phyloP scores from a whole-genome alignment of 306 rosid genomes.

The Abrus precatorius region DNA sequence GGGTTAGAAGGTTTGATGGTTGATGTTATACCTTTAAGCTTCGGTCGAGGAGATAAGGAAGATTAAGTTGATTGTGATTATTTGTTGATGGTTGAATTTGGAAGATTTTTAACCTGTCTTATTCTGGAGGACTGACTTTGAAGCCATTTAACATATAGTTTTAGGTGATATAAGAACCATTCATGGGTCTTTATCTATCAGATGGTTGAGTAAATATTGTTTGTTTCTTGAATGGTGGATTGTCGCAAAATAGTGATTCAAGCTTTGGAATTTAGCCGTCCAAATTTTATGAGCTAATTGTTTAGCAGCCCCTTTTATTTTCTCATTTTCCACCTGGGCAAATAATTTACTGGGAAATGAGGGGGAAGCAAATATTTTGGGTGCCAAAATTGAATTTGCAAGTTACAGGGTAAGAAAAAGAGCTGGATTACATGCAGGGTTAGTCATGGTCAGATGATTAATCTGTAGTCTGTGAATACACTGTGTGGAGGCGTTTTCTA shows the following conservation, averaged over 20 bases:
- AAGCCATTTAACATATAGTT: not conserved
- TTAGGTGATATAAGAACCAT: slow-evolving; percentile 10
- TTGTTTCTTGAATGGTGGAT: not conserved
- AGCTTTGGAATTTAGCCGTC: slow-evolving; percentile 1
- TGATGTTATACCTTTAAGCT: not conserved
- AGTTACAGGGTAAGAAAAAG: not conserved
- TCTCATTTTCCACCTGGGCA: not conserved
- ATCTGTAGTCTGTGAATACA: not conserved
- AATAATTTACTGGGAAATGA: slow-evolving; percentile 10
- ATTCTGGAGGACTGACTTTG: not conserved
- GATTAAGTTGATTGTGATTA: slow-evolving; percentile 1
- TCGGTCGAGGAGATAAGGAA: not conserved
- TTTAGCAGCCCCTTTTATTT: not conserved
- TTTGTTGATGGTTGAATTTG: slow-evolving; percentile 1
- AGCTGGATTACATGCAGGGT: slow-evolving; percentile 5
- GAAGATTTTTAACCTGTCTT: not conserved
- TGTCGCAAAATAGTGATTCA: not conserved
- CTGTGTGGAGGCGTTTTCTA: not conserved
- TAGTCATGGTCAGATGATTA: slow-evolving; percentile 17
- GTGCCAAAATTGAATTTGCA: slow-evolving; percentile 10
- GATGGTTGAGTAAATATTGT: not conserved
- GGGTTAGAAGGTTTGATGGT: slow-evolving; percentile 26
- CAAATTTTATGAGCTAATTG: slow-evolving; percentile 5
- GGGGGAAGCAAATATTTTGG: slow-evolving; percentile 23
- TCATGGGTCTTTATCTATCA: not conserved